A percentile compares a stretch with the other conserved stretches of the same genome.
These are phyloP conservation scores for Gossypium laxum DNA, from an alignment of 441 rosid species.

Conservation along the genomic window DNA sequence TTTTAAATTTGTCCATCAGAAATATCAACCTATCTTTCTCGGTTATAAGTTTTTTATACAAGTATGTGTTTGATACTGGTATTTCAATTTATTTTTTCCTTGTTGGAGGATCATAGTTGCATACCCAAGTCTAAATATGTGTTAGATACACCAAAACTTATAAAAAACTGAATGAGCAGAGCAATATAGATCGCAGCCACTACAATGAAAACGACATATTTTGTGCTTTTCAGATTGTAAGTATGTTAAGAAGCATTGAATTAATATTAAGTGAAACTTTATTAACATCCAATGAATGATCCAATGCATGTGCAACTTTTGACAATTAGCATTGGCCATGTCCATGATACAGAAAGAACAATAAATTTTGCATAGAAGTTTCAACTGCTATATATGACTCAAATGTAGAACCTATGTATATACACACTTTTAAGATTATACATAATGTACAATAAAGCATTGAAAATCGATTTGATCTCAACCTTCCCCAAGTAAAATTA, in stretches of 20 bases:
- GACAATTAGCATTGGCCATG: conserved; percentile 5
- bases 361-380: conserved; percentile 15
- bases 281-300: conserved; percentile 1
- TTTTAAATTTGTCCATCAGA: neutral
- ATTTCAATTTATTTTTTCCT: neutral
- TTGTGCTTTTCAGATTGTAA: neutral
- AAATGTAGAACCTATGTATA: conserved; percentile 10
- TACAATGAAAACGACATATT: neutral
- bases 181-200: neutral
- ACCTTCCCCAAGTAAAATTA: conserved; percentile 17
- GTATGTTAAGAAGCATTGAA: neutral
- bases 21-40: neutral
- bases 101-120: neutral
- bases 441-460: conserved; percentile 7
- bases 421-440: conserved; percentile 1
- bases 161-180: neutral
- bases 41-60: neutral
- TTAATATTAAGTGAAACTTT: neutral
- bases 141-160: neutral
- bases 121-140: neutral
- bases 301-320: neutral
- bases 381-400: neutral
- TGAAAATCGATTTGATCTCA: conserved; percentile 16
- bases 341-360: neutral
- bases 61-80: neutral